Base-by-base conservation (phyloP, 164 flowering plant genomes). In the Cinnamomum chago region DNA sequence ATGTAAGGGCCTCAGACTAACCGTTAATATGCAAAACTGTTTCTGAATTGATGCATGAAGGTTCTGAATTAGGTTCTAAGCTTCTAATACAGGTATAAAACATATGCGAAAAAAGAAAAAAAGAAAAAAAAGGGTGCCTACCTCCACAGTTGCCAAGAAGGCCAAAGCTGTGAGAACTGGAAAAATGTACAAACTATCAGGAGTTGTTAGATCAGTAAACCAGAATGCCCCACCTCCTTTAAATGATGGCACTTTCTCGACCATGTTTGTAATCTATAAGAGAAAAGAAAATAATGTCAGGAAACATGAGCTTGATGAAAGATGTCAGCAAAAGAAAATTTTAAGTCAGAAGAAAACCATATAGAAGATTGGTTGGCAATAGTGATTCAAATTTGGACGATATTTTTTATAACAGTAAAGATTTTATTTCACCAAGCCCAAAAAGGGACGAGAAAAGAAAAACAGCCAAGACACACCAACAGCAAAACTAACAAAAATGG, bases 171-270 rank as follows among this genome's bases (percentile, higher is more conserved):
- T 83, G 80, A 94, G 52, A 76, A 88, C 83, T 62, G 98, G 98
- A 35, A 92, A 79, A 58, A 92, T 84, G 78, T 86, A 91, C 70
- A 90, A 75, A 71, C 70, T 75, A 84, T 94, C 97, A 18, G 96
- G 90, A 79, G 94, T 88, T 47, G 97, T 85, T 73, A 94, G 90
- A 86, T 94, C 97, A 1, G 84, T 75, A 76, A 94, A 94, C 97
- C 98, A 94, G 64, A 77, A 84, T 14, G 91, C 86, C 76, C 98
- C 98, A 24, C 98, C 98, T 74, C 79, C 35, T 30, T 90, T 88
- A 58, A 94, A 89, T 27, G 98, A 94, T 50, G 97, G 98, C 28
- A 94, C 90, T 73, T 92, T 94, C 71, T 94, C 95, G n/a, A 80
- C 90, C 98, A 94, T 91, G 84, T 89, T 89, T 62, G 76, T 27